Evolutionary conservation across 2,329 filamentous ascomycete genomes (phyloP).

Genomic region (Penicillium sp.): DNA sequence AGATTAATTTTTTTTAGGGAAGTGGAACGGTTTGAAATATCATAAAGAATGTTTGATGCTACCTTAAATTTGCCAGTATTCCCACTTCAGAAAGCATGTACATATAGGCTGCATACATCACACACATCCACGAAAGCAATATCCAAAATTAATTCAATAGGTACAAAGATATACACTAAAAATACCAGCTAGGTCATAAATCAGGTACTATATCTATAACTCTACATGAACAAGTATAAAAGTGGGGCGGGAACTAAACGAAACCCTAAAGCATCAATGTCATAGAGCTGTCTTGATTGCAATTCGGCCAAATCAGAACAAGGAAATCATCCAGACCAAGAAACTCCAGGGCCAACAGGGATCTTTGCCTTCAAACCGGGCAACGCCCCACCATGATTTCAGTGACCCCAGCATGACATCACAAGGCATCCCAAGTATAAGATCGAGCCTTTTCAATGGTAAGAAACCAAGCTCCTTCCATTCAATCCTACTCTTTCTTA

Average conservation of each 20-base stretch:
- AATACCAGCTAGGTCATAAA: too few species aligned
- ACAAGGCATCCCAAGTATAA: slow-evolving; percentile 21
- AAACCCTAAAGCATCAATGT: slow-evolving; percentile 15
- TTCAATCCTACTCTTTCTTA: background rate
- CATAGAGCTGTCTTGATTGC: slow-evolving; percentile 18
- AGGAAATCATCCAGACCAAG: slow-evolving; percentile 13
- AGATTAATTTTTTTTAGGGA: background rate
- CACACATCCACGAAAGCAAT: background rate
- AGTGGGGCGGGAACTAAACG: slow-evolving; percentile 1
- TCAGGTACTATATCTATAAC: background rate
- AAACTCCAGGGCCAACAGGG: background rate
- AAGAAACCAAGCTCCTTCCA: background rate
- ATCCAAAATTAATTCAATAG: too few species aligned
- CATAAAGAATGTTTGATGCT: background rate
- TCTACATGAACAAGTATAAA: background rate
- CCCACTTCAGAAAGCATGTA: background rate
- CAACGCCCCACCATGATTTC: slow-evolving; percentile 29
- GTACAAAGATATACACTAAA: background rate
- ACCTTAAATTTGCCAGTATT: background rate
- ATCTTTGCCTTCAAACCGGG: slow-evolving; percentile 7
- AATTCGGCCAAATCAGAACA: slow-evolving; percentile 6
- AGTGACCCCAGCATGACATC: slow-evolving; percentile 31
- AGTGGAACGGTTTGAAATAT: background rate
- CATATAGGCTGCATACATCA: background rate
- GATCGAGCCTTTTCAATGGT: slow-evolving; percentile 4